Evolutionary conservation across 257 asterid species (phyloP), one percentile per base, ranked within the genome.

Genomic region (Verbena officinalis): DNA sequence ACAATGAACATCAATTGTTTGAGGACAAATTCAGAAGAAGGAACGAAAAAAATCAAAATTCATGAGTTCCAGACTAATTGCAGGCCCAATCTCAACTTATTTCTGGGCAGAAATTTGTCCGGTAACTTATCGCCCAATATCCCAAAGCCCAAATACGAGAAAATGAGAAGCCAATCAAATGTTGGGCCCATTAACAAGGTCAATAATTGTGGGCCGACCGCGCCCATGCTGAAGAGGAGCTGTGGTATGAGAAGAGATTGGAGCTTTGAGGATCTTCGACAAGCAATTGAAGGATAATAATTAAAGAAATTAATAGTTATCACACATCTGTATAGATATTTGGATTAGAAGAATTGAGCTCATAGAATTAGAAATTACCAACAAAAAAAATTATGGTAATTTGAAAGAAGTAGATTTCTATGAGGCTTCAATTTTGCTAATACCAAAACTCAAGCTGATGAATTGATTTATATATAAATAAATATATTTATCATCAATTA

Each of bases 171-270:
- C 17, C 4, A 42, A 8, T 42, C 48, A 3, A 42, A 2, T 42
- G 1, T 42, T 12, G 48, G 15, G 15, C 48, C 48, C 11, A 5
- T 5, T 11, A 42, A 14, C 48, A 42, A 42, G 48, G 16, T 17
- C 48, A 14, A 3, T 0, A 17, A 5, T 14, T 14, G 48, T 5
- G 48, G 48, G 4, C 34, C 53, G 39, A 0, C 61, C 36, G 0
- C 20, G 66, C 0, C 80, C 80, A 65, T 64, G 50, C 34, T 78
- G 59, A 63, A 70, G 4, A 73, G 80, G 67, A 74, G 83, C 46
- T 11, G 77, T 33, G 83, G 83, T 10, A 65, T 78, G 62, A 66
- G 83, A 66, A 74, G 80, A 30, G 80, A 78, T 65, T 78, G 80
- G 83, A 74, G 80, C 64, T 78, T 78, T 5, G 73, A 78, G 73